Base-by-base conservation (phyloP, 805 yeast genomes). In the Wickerhamiella sergipiensis region DNA sequence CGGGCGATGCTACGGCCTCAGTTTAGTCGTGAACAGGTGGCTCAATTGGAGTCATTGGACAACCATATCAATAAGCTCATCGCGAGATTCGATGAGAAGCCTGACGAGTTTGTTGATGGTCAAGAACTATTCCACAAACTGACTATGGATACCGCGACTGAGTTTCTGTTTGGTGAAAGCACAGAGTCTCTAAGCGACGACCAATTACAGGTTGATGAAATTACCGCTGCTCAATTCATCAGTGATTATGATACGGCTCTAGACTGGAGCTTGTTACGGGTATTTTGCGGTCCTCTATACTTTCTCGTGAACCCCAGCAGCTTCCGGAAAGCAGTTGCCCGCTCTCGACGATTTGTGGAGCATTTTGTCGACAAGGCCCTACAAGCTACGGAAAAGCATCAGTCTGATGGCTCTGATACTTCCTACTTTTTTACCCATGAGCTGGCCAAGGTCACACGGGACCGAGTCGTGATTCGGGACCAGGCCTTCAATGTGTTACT, bases 401-500 rank as follows among this genome's bases (percentile, higher is more conserved):
- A 48, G 55, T 46, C 43, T 12, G 54, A 57, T 36, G 45, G 44
- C 43, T 53, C 48, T 44, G n/a, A n/a, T n/a, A 23, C 47, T 13
- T 29, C 71, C 7, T 75, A 72, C 55, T 68, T 73, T 10, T 73
- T 74, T 59, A 67, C 73, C 56, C 64, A 68, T 50, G 77, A 72
- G 58, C 67, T 74, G 54, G 74, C 67, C 40, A 68, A 69, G 56
- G 70, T 68, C 49, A 71, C 74, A 17, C 63, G 73, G 49, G 71
- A 74, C 57, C 74, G 73, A 2, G 59, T 52, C 31, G 67, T 68
- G 21, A 64, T 74, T 50, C 65, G 76, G 44, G 76, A 74, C 57
- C 77, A 74, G 61, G 59, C 68, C 52, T 64, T 74, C 59, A 74
- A 71, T 55, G 70, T 74, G 50, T 64, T 74, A 51, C 55, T 72